Base-by-base conservation (phyloP, 441 rosid genomes). In the Populus tomentosa region DNA sequence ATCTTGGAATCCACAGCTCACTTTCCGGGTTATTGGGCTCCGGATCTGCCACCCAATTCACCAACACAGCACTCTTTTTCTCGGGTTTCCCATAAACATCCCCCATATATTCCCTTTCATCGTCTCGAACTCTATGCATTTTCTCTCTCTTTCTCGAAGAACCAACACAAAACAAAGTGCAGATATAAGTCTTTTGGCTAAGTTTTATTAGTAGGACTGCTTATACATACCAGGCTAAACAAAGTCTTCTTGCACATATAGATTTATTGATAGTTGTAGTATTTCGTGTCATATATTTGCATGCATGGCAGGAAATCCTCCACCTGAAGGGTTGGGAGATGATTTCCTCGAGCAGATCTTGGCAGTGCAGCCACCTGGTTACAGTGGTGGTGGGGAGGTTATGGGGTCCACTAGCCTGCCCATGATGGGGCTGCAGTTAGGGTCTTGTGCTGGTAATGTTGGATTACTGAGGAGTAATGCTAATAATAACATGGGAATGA, bases 341-440 rank as follows among this genome's bases (percentile, higher is more conserved):
- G 95, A 91, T 70, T 91, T 91, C 82, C 81, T 91, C 71, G 95
- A 91, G 85, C 93, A 91, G 90, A 88, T 91, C 82, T 73, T 91
- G 80, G 83, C 88, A 1, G 90, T 81, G 61, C 91, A 73, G 72
- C 79, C 91, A 9, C 78, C 84, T 9, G 86, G 87, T 16, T 87
- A 86, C 24, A 83, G 85, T 2, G 81, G 88, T 0, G 82, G 78
- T 11, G 81, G 76, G 4, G 83, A n/a, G 81, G 75, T 2, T 75
- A 82, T 79, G 38, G 80, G 56, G 24, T 87, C 84, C 10, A 82
- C 87, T 36, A 70, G 82, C 65, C 32, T 84, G 74, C 87, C 90
- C 71, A 85, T 89, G 94, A 86, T 80, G 84, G 85, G 85, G 42
- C 71, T 90, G 63, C 92, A 87, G 75, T 76, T 89, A 59, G 88